Conservation (phyloP, 768 basidiomycete genomes). For the Suillus bovinus region DNA sequence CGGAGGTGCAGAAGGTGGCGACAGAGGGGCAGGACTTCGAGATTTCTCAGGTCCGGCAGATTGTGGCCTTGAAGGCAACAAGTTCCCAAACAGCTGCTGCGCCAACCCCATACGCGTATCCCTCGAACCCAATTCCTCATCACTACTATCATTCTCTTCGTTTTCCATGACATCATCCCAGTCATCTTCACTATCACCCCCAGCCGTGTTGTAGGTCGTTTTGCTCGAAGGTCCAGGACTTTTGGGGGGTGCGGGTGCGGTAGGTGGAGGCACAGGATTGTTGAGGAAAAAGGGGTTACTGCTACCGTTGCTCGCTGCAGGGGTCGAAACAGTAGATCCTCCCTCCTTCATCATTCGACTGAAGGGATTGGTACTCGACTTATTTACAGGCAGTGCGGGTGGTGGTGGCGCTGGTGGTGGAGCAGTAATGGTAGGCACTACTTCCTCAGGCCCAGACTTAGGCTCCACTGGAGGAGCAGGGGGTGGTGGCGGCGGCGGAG, state of each 20-base stretch:
- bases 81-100: conserved; percentile 72
- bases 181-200: conserved; percentile 65
- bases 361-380: conserved; percentile 79
- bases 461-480: conserved; percentile 20
- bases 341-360: conserved; percentile 61
- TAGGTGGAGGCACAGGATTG: conserved; percentile 42
- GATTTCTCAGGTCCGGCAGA: conserved; percentile 46
- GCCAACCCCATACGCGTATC: conserved; percentile 72
- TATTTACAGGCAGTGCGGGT: conserved; percentile 33
- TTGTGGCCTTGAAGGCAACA: conserved; percentile 59
- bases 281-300: conserved; percentile 78
- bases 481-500: conserved; percentile 32
- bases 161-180: conserved; percentile 86
- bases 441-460: conserved; percentile 16
- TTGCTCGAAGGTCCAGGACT: conserved; percentile 56
- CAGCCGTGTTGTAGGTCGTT: conserved; percentile 61
- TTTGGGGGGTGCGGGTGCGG: conserved; percentile 39
- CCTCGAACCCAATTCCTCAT: conserved; percentile 76
- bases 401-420: conserved; percentile 34
- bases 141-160: conserved; percentile 68
- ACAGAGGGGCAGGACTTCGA: conserved; percentile 16
- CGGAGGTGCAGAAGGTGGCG: conserved; percentile 27
- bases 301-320: conserved; percentile 39
- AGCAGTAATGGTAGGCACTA: conserved; percentile 35
- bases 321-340: conserved; percentile 33